Evolutionary conservation across 495 filamentous ascomycete species (phyloP).

Genomic region (Penicillium coprophilum): DNA sequence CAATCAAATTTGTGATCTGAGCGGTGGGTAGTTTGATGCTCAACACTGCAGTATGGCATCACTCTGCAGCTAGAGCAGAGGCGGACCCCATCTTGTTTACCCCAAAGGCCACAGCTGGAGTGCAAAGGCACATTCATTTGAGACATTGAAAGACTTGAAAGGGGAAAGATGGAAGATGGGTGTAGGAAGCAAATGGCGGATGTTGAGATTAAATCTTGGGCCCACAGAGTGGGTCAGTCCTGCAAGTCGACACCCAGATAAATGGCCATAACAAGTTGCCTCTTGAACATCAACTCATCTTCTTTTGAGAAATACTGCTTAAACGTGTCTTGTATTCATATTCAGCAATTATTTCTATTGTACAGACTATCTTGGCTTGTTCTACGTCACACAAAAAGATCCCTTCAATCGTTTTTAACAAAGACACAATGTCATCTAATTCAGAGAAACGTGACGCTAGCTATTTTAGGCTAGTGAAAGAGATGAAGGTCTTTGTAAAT

Average conservation of each 20-base stretch:
- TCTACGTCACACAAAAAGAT: background rate
- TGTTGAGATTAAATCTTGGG: too few species aligned
- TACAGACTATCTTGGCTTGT: too few species aligned
- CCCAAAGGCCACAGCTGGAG: constrained; percentile 16
- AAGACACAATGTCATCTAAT: background rate
- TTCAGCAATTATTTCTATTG: too few species aligned
- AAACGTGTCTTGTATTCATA: too few species aligned
- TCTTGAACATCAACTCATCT: too few species aligned
- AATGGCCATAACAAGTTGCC: too few species aligned
- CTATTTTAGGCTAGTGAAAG: background rate
- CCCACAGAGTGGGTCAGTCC: too few species aligned
- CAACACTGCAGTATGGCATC: constrained; percentile 46
- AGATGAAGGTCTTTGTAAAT: background rate
- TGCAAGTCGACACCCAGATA: too few species aligned
- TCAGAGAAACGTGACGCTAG: background rate
- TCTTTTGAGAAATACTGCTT: too few species aligned
- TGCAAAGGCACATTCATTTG: background rate
- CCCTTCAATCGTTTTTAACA: background rate
- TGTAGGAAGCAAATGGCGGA: too few species aligned
- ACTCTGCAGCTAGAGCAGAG: constrained; percentile 47
- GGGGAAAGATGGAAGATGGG: too few species aligned
- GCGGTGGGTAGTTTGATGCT: constrained; percentile 43
- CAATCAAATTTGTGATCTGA: constrained; percentile 46
- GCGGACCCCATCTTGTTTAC: constrained; percentile 20
- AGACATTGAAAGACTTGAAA: too few species aligned